phyloP scores from a whole-genome alignment of 768 basidiomycete genomes.

The Mycena maculata region DNA sequence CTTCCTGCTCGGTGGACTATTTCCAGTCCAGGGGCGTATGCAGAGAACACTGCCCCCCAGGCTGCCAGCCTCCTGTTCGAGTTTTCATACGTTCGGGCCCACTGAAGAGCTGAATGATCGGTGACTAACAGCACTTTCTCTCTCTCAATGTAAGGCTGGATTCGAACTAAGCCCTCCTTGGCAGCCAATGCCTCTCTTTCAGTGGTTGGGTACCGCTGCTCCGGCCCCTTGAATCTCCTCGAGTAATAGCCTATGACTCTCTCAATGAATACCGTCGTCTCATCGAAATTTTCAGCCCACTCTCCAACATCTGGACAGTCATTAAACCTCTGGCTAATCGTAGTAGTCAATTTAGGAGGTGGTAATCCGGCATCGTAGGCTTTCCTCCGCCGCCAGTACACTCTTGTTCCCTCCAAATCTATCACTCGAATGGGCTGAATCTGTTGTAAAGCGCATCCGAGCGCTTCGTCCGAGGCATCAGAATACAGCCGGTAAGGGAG shows the following conservation, averaged over 20 bases:
- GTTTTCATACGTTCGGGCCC: no score
- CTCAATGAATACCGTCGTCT: constrained; percentile 20
- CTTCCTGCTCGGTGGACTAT: no score
- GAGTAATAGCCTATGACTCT: constrained; percentile 38
- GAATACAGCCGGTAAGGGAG: constrained; percentile 40
- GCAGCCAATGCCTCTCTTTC: constrained; percentile 43
- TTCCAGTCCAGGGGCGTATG: no score
- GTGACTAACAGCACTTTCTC: constrained; percentile 31
- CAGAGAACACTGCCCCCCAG: no score
- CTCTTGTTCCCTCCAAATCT: no score
- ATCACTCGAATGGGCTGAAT: no score
- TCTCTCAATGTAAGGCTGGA: constrained; percentile 47
- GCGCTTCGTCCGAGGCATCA: not conserved
- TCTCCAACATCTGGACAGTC: not conserved
- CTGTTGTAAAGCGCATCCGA: no score
- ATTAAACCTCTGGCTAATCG: not conserved
- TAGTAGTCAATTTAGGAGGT: not conserved
- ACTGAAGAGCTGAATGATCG: no score
- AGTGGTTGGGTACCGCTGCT: constrained; percentile 41
- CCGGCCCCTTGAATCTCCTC: constrained; percentile 34
- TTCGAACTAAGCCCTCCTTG: no score
- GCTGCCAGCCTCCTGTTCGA: no score
- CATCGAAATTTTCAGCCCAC: not conserved
- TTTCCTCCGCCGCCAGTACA: no score
- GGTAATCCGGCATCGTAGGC: not conserved